phyloP scores from a whole-genome alignment of 139 green algal species.

The Pleodorina starrii region DNA sequence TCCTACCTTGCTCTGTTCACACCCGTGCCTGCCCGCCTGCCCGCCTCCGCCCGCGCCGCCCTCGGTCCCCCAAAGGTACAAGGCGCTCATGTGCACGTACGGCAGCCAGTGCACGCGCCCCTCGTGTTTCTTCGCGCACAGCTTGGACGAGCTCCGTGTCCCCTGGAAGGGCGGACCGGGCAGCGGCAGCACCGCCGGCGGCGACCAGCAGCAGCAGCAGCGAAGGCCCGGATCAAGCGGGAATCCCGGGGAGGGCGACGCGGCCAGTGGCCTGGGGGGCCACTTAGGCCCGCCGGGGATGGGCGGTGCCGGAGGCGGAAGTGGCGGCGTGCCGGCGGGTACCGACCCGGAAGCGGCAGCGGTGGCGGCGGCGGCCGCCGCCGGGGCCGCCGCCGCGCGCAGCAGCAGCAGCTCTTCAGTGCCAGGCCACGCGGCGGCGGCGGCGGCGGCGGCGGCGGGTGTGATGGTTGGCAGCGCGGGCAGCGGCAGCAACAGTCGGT shows the following conservation, averaged over 20 bases:
- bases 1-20: neutral
- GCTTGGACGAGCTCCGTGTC: conserved; percentile 83
- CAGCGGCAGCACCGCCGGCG: neutral
- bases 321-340: no score
- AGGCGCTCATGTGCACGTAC: conserved; percentile 52
- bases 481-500: neutral
- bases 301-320: neutral
- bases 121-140: conserved; percentile 97
- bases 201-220: conserved; percentile 23
- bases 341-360: neutral
- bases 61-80: conserved; percentile 22
- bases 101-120: conserved; percentile 43
- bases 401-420: neutral
- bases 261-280: neutral
- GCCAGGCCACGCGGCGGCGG: neutral
- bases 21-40: neutral
- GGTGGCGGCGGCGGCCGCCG: neutral
- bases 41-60: neutral
- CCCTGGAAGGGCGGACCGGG: conserved; percentile 51
- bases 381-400: neutral
- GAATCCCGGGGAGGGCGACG: neutral
- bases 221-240: neutral
- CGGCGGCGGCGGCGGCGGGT: neutral
- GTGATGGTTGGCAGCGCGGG: neutral
- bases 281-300: neutral